Percentiles rank a stretch among this genome's conserved stretches.
Evolutionary conservation across 495 filamentous ascomycete species (phyloP).

Genomic region (Collariella sp.): DNA sequence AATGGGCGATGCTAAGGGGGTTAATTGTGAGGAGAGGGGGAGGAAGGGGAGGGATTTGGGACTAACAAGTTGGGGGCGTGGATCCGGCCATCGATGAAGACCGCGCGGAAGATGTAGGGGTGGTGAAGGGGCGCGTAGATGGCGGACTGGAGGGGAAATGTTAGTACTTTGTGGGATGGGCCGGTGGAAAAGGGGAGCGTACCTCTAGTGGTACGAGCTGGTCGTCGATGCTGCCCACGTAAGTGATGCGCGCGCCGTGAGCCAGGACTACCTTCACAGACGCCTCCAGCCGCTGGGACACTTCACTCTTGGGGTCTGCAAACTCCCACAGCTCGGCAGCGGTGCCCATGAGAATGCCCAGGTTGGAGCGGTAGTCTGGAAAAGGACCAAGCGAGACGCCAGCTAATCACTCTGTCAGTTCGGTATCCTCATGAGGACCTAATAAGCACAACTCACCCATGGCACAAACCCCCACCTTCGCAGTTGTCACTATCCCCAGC

Average conservation of each 20-base stretch:
- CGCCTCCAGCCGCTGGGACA: conserved; percentile 72
- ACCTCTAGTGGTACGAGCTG: conserved; percentile 89
- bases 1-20: conserved; percentile 61
- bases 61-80: conserved; percentile 85
- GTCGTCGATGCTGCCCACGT: conserved; percentile 90
- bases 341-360: conserved; percentile 67
- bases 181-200: conserved; percentile 1
- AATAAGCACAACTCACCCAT: conserved; percentile 47
- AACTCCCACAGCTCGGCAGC: conserved; percentile 93
- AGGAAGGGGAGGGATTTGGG: background rate
- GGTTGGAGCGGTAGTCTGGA: conserved; percentile 70
- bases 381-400: conserved; percentile 93
- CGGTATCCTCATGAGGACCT: background rate
- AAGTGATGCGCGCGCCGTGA: conserved; percentile 74
- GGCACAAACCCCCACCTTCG: conserved; percentile 72
- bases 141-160: conserved; percentile 52
- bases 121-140: conserved; percentile 75
- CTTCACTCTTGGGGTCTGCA: conserved; percentile 63
- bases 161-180: background rate
- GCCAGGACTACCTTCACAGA: conserved; percentile 61
- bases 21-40: conserved; percentile 10
- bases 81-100: conserved; percentile 88
- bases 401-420: conserved; percentile 38
- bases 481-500: conserved; percentile 59
- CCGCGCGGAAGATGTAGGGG: conserved; percentile 86